phyloP scores from a whole-genome alignment of 2,329 filamentous ascomycete species.

The Pseudogymnoascus sp. region DNA sequence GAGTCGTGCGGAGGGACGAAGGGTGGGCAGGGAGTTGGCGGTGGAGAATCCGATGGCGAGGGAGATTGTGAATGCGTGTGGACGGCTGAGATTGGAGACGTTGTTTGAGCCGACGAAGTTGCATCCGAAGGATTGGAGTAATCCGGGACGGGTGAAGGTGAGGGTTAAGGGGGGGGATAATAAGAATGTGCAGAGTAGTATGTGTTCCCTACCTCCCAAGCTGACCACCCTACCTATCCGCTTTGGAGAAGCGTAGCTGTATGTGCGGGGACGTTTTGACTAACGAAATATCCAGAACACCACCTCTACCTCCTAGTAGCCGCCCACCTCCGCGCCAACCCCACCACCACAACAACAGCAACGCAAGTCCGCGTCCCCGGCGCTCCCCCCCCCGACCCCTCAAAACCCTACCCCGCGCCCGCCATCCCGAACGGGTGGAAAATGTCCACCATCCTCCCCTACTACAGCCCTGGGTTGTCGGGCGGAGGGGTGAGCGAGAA shows the following conservation, averaged over 20 bases:
- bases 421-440: no score
- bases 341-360: constrained; percentile 66
- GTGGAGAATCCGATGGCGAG: constrained; percentile 81
- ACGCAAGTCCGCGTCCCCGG: constrained; percentile 64
- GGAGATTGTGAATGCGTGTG: constrained; percentile 83
- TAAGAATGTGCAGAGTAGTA: constrained; percentile 57
- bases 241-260: neutral
- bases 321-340: constrained; percentile 68
- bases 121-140: constrained; percentile 96
- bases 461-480: no score
- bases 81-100: constrained; percentile 61
- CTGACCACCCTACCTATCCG: no score
- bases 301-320: constrained; percentile 81
- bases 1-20: constrained; percentile 70
- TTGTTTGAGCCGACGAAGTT: constrained; percentile 87
- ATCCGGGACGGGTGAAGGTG: constrained; percentile 84
- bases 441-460: no score
- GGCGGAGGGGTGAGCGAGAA: no score
- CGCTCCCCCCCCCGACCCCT: no score
- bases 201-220: constrained; percentile 25
- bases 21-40: constrained; percentile 66
- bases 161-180: constrained; percentile 58
- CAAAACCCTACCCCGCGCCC: no score
- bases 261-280: no score
- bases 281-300: constrained; percentile 57